Base-by-base conservation (phyloP, 768 basidiomycete genomes). In the Amanita molliuscula region DNA sequence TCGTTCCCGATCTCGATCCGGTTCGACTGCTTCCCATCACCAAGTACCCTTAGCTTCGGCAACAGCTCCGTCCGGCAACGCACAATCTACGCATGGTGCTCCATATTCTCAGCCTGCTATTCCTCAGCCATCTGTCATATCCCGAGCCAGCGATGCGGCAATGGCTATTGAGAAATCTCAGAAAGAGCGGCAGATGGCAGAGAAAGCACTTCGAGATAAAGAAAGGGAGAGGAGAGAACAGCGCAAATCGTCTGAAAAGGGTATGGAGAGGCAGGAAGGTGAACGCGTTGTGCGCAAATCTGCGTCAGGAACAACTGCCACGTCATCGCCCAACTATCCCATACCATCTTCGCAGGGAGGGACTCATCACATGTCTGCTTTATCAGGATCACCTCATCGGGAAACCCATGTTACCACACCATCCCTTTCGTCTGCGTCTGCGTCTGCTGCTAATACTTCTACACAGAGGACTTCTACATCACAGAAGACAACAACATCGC, bases 101-200 rank as follows among this genome's bases (percentile, higher is more conserved):
- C 56, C 42, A 55, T 59, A 10, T 50, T 44, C 41, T 18, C 50
- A 52, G 23, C 48, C 35, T 41, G 20, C 48, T 13, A 44, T 36
- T 41, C 53, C 45, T 23, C 51, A 45, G 38, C 52, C 58, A 29
- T 11, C 46, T 20, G 62, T 62, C 33, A 44, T 74, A 23, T 76
- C 75, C 20, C 69, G 70, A 46, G 79, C 79, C 8, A 79, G 77
- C 50, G 70, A 69, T 34, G 75, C 70, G 44, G 79, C 78, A 4
- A 70, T 73, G 65, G 76, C 72, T 13, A 58, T 77, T 21, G 78
- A 79, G 58, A 74, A 55, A 55, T 68, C 61, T 34, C 64, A 61
- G 50, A 58, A 62, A 38, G 67, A 69, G 48, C 60, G 61, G n/a
- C 60, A 52, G 41, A 56, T 54, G 48, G 57, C 55, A 44, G 66